Conservation (phyloP, 805 yeast genomes). For the Cyberlindnera samutprakarnensis region DNA sequence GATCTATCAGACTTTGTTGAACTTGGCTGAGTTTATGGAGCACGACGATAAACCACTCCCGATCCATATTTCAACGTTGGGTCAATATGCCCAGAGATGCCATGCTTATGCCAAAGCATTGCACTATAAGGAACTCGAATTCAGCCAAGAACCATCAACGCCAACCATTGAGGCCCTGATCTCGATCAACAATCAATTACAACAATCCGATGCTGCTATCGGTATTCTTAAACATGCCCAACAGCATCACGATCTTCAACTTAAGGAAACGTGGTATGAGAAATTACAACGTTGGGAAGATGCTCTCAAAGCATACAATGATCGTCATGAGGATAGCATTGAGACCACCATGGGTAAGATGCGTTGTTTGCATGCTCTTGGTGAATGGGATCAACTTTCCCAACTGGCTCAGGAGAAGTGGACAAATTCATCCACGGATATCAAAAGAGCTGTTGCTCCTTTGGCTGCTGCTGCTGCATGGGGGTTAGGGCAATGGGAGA, state of each 20-base stretch:
- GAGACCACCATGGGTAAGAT: slow-evolving; percentile 95
- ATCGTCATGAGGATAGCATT: slow-evolving; percentile 66
- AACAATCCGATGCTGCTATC: slow-evolving; percentile 96
- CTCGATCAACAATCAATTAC: slow-evolving; percentile 87
- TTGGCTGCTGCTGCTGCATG: slow-evolving; percentile 98
- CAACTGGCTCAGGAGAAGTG: slow-evolving; percentile 83
- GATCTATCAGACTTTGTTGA: slow-evolving; percentile 81
- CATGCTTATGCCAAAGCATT: slow-evolving; percentile 97
- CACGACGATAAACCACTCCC: slow-evolving; percentile 95
- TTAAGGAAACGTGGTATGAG: slow-evolving; percentile 97
- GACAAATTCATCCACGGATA: slow-evolving; percentile 65
- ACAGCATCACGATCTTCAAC: slow-evolving; percentile 79
- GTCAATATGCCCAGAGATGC: slow-evolving; percentile 88
- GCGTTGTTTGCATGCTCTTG: slow-evolving; percentile 97
- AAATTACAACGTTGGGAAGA: slow-evolving; percentile 97
- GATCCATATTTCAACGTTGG: slow-evolving; percentile 80
- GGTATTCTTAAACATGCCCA: slow-evolving; percentile 95
- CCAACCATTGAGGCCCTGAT: slow-evolving; percentile 89
- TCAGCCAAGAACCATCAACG: slow-evolving; percentile 86
- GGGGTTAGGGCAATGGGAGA: slow-evolving; percentile 97
- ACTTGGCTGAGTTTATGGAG: slow-evolving; percentile 93
- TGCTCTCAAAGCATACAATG: slow-evolving; percentile 84
- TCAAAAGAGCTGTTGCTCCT: slow-evolving; percentile 83
- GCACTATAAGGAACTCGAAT: slow-evolving; percentile 92
- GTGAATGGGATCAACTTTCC: slow-evolving; percentile 94